Conservation (phyloP, 1,139 yeast species). For the Maudiozyma humilis region DNA sequence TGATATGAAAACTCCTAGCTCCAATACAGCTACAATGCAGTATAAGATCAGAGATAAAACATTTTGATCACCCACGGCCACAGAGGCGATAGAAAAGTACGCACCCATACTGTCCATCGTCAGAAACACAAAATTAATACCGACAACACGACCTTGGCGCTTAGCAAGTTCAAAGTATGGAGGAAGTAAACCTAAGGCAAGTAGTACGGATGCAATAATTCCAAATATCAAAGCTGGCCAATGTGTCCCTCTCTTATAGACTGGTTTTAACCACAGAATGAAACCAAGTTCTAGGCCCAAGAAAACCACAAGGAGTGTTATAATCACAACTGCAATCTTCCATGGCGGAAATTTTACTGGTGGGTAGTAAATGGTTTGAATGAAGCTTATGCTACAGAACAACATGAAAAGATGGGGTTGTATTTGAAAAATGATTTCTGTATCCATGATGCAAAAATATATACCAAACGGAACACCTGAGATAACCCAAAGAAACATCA, state of each 20-base stretch:
- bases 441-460: slow-evolving; percentile 60
- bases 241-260: slow-evolving; percentile 40
- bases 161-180: slow-evolving; percentile 81
- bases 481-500: slow-evolving; percentile 79
- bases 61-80: slow-evolving; percentile 40
- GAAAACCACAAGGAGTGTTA: slow-evolving; percentile 37
- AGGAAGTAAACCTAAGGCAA: slow-evolving; percentile 75
- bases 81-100: slow-evolving; percentile 58
- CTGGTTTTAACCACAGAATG: slow-evolving; percentile 59
- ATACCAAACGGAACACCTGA: slow-evolving; percentile 81
- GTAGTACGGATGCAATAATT: slow-evolving; percentile 62
- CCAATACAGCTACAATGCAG: slow-evolving; percentile 61
- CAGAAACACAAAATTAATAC: slow-evolving; percentile 77
- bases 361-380: slow-evolving; percentile 74
- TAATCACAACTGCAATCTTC: slow-evolving; percentile 36
- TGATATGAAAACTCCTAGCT: slow-evolving; percentile 64
- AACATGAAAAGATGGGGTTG: slow-evolving; percentile 82
- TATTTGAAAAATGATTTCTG: slow-evolving; percentile 35
- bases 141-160: slow-evolving; percentile 75
- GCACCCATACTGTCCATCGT: slow-evolving; percentile 79
- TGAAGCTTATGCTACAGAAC: slow-evolving; percentile 61
- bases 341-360: slow-evolving; percentile 42
- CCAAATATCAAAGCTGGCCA: slow-evolving; percentile 85
- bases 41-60: slow-evolving; percentile 65
- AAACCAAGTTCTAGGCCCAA: slow-evolving; percentile 64